A percentile compares a stretch with the other conserved stretches of the same genome.
Evolutionary conservation across 192 early-diverging fungal species (phyloP).

Genomic region (Backusella tuberculispora): DNA sequence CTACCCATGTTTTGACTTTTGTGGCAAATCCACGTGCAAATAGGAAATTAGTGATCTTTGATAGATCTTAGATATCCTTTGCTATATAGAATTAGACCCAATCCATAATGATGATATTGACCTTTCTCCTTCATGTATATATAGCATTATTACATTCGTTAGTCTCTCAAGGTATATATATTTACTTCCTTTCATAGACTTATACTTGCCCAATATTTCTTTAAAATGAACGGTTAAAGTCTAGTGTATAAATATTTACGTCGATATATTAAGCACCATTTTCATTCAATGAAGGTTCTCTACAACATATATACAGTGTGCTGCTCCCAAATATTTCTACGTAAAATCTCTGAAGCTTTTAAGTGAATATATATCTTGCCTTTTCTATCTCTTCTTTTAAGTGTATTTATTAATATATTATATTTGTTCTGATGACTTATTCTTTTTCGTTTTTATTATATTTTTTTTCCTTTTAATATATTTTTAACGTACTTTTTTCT

Average conservation of each 20-base stretch:
- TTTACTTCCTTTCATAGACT: no score
- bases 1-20: conserved; percentile 14
- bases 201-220: no score
- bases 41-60: background rate
- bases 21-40: background rate
- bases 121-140: no score
- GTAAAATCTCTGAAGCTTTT: background rate
- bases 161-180: no score
- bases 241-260: no score
- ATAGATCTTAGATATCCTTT: background rate
- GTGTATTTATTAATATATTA: background rate
- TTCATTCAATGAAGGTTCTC: no score
- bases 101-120: no score
- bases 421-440: background rate
- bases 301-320: background rate
- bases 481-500: background rate
- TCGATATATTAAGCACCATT: no score
- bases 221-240: no score
- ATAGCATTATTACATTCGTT: no score
- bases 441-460: background rate
- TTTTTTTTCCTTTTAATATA: background rate
- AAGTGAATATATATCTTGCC: background rate
- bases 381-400: background rate
- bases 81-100: no score
- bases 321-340: background rate